Conservation (phyloP, 805 yeast genomes). For the Saturnispora quitensis region DNA sequence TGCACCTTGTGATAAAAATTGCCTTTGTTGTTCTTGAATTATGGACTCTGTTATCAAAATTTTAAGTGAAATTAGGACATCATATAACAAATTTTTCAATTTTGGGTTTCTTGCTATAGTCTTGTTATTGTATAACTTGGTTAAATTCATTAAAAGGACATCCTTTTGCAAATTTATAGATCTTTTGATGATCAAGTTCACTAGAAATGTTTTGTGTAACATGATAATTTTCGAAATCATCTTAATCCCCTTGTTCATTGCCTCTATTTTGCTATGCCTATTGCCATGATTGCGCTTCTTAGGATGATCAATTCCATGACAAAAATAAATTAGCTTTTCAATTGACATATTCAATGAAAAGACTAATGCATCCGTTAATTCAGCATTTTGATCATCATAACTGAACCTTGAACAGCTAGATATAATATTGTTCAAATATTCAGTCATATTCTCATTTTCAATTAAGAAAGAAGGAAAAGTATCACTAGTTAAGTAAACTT, state of each 20-base stretch:
- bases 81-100: conserved; percentile 48
- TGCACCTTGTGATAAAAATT: background rate
- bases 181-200: conserved; percentile 35
- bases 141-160: conserved; percentile 38
- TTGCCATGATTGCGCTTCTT: conserved; percentile 9
- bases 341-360: conserved; percentile 33
- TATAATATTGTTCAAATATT: conserved; percentile 35
- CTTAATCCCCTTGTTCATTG: conserved; percentile 28
- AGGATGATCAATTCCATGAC: conserved; percentile 21
- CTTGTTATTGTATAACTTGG: conserved; percentile 35
- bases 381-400: conserved; percentile 8
- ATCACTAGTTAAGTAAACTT: conserved; percentile 33
- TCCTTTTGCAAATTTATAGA: conserved; percentile 34
- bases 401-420: conserved; percentile 35
- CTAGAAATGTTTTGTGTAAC: conserved; percentile 45
- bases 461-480: conserved; percentile 27
- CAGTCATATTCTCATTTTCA: conserved; percentile 26
- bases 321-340: conserved; percentile 30
- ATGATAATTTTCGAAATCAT: conserved; percentile 47
- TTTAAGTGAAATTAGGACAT: conserved; percentile 47
- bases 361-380: conserved; percentile 31
- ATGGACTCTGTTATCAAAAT: conserved; percentile 24
- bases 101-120: conserved; percentile 38
- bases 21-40: conserved; percentile 12
- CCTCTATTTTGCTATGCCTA: conserved; percentile 18